phyloP scores from a whole-genome alignment of 1,284 basidiomycete species.

The Peniophora sp. region DNA sequence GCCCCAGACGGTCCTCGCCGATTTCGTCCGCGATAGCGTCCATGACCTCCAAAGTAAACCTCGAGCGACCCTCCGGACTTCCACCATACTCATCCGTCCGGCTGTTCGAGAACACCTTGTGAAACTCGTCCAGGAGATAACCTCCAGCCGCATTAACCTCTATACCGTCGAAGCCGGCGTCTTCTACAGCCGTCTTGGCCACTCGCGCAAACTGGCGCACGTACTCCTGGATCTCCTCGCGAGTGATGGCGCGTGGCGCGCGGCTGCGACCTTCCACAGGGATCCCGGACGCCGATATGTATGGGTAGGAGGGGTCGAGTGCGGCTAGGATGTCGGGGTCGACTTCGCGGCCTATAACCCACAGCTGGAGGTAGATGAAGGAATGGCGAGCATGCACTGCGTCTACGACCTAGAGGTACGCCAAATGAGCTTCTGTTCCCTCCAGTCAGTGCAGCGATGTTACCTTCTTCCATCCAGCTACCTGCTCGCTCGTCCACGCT shows the following conservation, averaged over 20 bases:
- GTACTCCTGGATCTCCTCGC: slow-evolving; percentile 18
- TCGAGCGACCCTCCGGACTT: slow-evolving; percentile 42
- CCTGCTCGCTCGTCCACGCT: not conserved
- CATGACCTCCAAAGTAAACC: slow-evolving; percentile 41
- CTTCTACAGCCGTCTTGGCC: slow-evolving; percentile 14
- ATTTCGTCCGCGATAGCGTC: slow-evolving; percentile 20
- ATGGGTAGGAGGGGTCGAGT: slow-evolving; percentile 25
- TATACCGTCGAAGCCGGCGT: slow-evolving; percentile 25
- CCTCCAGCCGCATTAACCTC: slow-evolving; percentile 31
- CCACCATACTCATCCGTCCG: slow-evolving; percentile 56
- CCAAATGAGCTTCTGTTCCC: not conserved
- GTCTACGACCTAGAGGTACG: slow-evolving; percentile 21
- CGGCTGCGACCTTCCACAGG: slow-evolving; percentile 31
- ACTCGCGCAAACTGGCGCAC: slow-evolving; percentile 13
- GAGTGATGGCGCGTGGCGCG: slow-evolving; percentile 14
- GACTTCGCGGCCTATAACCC: slow-evolving; percentile 34
- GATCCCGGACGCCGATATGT: slow-evolving; percentile 30
- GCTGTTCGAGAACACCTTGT: slow-evolving; percentile 33
- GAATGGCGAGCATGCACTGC: slow-evolving; percentile 32
- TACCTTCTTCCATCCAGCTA: slow-evolving; percentile 20
- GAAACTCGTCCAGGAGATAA: slow-evolving; percentile 32
- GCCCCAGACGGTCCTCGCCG: slow-evolving; percentile 23
- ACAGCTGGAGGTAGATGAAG: slow-evolving; percentile 33
- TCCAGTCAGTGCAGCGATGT: not conserved
- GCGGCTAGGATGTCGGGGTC: slow-evolving; percentile 16